Evolutionary conservation across 1,284 basidiomycete genomes (phyloP), one percentile per base, ranked within the genome.

Genomic region (Moesziomyces parantarcticus): DNA sequence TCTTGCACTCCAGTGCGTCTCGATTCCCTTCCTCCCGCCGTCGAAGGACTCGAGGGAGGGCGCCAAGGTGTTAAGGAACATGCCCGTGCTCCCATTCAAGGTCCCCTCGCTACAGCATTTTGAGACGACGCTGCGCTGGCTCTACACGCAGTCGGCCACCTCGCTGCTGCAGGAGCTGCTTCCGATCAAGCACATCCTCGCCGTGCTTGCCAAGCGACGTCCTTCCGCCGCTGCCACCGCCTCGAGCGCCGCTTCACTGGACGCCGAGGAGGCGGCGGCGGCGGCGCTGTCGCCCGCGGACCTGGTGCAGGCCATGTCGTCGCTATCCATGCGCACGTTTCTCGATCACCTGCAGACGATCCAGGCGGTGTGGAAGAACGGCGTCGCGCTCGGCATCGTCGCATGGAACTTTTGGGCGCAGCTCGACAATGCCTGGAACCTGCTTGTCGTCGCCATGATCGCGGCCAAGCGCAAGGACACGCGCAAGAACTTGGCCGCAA

Each of bases 341-440:
- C 64, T 75, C 42, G 62, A 60, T 10, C 18, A 40, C n/a, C 55
- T 69, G 18, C 57, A 65, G 39, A 44, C 41, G 21, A 65, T 75
- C 57, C 73, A 75, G 34, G 51, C 56, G 1, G 63, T 68, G 22
- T 75, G 73, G 73, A 69, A 67, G 44, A 75, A 72, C 62, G 73
- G 69, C 32, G 68, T 58, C 1, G 73, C 73, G 8, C 36, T 75
- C n/a, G 73, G 73, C 48, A 62, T 75, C 52, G 41, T 63, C 44
- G 57, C 64, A 20, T 52, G 47, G 26, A 50, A 44, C 42, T 75
- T 66, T 34, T 75, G 73, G 73, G 40, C 46, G 11, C 51, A 56
- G 44, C 50, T 75, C 18, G 63, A 72, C 49, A 58, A 67, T 3
- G 64, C 68, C 3, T 75, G 73, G 73, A 58, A 56, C 46, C 42